Conservation (phyloP, 1,139 yeast genomes). For the Saccharomyces hybrid region DNA sequence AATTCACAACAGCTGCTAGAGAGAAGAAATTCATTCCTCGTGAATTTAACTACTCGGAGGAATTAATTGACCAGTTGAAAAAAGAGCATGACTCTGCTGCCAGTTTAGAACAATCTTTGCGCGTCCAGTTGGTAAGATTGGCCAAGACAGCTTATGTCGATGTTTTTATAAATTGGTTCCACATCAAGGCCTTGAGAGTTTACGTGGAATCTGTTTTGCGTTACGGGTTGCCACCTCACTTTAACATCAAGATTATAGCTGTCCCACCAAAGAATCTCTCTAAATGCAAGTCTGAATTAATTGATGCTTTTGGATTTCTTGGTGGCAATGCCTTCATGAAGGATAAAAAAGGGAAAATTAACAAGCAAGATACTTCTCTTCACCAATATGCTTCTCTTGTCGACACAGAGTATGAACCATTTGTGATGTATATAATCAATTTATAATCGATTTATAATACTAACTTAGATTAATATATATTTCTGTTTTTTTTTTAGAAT, state of each 20-base stretch:
- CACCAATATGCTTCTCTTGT: constrained; percentile 86
- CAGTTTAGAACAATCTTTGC: constrained; percentile 63
- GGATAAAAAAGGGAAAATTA: constrained; percentile 58
- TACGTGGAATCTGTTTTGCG: constrained; percentile 72
- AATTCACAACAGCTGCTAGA: constrained; percentile 63
- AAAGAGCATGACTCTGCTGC: constrained; percentile 72
- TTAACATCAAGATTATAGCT: constrained; percentile 47
- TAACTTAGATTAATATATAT: constrained; percentile 1
- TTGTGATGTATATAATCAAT: constrained; percentile 65
- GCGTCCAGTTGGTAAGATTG: constrained; percentile 72
- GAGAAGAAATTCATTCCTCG: constrained; percentile 90
- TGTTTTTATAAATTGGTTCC: constrained; percentile 78
- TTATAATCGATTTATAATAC: constrained; percentile 6
- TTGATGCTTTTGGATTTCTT: constrained; percentile 73
- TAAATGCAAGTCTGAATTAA: constrained; percentile 60
- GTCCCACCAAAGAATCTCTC: constrained; percentile 38
- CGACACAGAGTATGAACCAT: constrained; percentile 93
- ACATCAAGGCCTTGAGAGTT: constrained; percentile 60
- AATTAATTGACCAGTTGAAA: constrained; percentile 59
- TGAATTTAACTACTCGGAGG: constrained; percentile 84
- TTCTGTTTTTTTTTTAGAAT: neutral
- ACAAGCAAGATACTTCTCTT: constrained; percentile 50
- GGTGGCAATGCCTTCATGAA: constrained; percentile 79
- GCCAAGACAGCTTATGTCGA: constrained; percentile 86
- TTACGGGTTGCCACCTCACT: constrained; percentile 94